Conservation (phyloP, 306 rosid genomes). For the Acacia crassicarpa region DNA sequence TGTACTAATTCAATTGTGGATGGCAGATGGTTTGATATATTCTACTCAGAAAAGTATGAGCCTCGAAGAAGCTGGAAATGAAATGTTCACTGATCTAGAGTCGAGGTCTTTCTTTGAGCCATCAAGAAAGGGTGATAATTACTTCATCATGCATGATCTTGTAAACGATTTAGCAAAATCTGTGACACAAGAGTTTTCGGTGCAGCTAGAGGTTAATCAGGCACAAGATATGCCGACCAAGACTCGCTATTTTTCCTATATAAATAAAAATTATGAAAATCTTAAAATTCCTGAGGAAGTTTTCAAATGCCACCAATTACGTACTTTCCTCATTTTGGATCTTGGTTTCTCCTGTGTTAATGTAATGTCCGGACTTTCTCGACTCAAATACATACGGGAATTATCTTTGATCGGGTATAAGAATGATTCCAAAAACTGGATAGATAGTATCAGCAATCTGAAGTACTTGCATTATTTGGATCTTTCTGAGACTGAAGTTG, state of each 20-base stretch:
- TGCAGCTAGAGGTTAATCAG: background rate
- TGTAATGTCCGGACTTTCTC: background rate
- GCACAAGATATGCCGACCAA: background rate
- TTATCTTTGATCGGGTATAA: background rate
- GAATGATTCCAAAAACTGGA: background rate
- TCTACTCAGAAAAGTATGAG: background rate
- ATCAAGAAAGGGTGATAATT: background rate
- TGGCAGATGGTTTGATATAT: no score
- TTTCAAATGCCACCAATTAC: background rate
- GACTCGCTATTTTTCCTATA: conserved; percentile 2
- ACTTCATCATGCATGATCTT: background rate
- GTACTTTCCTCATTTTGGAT: background rate
- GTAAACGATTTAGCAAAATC: conserved; percentile 25
- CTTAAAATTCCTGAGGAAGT: background rate
- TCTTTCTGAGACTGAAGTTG: background rate
- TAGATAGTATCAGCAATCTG: conserved; percentile 14
- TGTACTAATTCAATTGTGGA: no score
- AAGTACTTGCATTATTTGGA: conserved; percentile 34
- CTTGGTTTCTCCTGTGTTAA: fast-evolving
- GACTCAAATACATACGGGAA: background rate
- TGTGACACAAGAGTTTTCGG: background rate
- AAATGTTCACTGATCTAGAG: conserved; percentile 13
- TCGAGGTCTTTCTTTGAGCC: conserved; percentile 25
- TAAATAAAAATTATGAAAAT: no score
- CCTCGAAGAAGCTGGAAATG: background rate